Base-by-base conservation (phyloP, 306 rosid genomes). In the Acacia crassicarpa region DNA sequence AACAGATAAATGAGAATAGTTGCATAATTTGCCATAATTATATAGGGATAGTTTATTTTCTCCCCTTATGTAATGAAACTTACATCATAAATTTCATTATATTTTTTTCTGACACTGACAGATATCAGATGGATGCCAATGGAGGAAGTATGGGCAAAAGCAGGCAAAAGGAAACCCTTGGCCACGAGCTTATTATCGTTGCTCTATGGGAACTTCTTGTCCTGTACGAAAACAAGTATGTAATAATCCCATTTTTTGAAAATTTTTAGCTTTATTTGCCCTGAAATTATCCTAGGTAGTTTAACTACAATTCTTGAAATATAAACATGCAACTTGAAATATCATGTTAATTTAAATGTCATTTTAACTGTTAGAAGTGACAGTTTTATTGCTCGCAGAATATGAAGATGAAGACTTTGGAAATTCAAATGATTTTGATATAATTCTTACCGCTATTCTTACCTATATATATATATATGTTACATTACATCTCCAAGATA, bases 121-220 rank as follows among this genome's bases (percentile, higher is more conserved):
- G 93, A 80, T 89, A 51, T 44, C 91, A 9, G 96, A 91, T 78
- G 96, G 96, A 80, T 91, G 96, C 85, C 95, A 91, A 67, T 89
- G 94, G 94, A 78, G 94, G 63, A 91, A 91, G 73, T 91, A 91
- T 51, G 94, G 92, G 15, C 94, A 91, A 74, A 91, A 91, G 83
- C 89, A 87, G 92, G 94, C 94, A 2, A 91, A 91, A 84, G 92
- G 94, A 54, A 91, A 87, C 51, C 94, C 94, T 68, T 89, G 85
- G 72, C 94, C 94, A 19, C 83, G 92, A 81, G 92, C 91, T 41
- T 91, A 91, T 76, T 91, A 91, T 84, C 92, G 94, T 19, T 91
- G 94, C 35, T 87, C 92, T 13, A 87, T 91, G 92, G 90, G 83
- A 10, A 78, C 79, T 51, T 78, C 83, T 45, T 89, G 94, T 46